Conservation (phyloP, 306 rosid species). For the Acacia melanoxylon region DNA sequence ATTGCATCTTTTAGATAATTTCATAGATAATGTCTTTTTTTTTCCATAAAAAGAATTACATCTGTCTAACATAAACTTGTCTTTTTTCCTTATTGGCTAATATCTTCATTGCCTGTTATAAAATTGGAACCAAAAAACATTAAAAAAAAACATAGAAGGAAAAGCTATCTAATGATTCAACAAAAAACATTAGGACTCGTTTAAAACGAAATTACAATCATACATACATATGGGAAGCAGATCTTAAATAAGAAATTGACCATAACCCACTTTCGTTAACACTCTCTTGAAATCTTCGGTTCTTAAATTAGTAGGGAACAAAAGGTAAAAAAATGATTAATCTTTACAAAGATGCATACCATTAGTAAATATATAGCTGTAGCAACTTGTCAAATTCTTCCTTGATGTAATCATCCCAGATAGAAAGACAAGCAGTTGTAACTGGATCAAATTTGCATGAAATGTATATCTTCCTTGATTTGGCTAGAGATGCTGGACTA, state of each 20-base stretch:
- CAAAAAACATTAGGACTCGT: background rate
- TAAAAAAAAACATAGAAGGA: background rate
- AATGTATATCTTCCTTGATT: too few relatives aligned
- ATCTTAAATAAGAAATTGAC: conserved; percentile 20
- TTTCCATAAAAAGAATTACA: conserved; percentile 9
- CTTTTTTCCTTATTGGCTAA: conserved; percentile 44
- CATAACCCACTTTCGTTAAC: conserved; percentile 10
- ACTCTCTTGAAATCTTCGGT: background rate
- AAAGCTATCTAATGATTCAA: conserved; percentile 14
- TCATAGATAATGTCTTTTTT: too few relatives aligned
- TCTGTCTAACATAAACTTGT: conserved; percentile 43
- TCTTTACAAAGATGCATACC: conserved; percentile 47
- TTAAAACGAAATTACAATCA: background rate
- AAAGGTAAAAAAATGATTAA: background rate
- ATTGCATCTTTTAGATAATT: too few relatives aligned
- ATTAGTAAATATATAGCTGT: conserved; percentile 25
- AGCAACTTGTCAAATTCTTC: too few relatives aligned
- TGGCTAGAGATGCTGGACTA: too few relatives aligned
- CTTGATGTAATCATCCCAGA: too few relatives aligned
- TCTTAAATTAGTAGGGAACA: background rate
- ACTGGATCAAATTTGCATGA: too few relatives aligned
- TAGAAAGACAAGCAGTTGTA: too few relatives aligned
- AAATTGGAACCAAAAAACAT: conserved; percentile 29
- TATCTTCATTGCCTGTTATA: conserved; percentile 51
- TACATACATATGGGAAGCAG: background rate